Conservation (phyloP, 1,284 basidiomycete genomes). For the Boletus semigastroideus region DNA sequence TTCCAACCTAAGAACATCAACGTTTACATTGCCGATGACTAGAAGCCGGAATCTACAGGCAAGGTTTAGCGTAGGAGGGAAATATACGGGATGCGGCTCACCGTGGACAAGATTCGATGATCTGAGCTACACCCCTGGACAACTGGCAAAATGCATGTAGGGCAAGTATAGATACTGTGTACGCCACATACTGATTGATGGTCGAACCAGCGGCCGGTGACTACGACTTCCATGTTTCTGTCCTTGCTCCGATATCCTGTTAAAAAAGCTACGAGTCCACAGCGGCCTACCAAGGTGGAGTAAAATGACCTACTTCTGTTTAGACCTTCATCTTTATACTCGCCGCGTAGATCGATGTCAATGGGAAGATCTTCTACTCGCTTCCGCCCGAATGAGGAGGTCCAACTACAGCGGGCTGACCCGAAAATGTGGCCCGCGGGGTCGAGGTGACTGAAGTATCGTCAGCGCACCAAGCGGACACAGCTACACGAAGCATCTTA, state of each 20-base stretch:
- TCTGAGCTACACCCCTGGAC: not conserved
- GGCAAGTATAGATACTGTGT: not conserved
- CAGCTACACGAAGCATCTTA: not conserved
- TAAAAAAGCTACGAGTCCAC: not conserved
- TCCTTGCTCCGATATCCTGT: slow-evolving; percentile 10
- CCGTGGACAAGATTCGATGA: slow-evolving; percentile 9
- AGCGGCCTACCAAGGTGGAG: not conserved
- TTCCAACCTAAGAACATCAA: not conserved
- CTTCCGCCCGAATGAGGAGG: not conserved
- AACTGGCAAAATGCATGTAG: slow-evolving; percentile 1
- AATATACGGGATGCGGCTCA: not conserved
- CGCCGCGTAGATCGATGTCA: slow-evolving; percentile 2
- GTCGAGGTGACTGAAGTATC: slow-evolving; percentile 9
- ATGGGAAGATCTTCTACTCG: not conserved
- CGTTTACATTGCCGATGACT: slow-evolving; percentile 16
- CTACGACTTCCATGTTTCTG: slow-evolving; percentile 12
- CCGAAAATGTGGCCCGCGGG: slow-evolving; percentile 7
- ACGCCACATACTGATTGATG: slow-evolving; percentile 3
- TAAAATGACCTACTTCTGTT: slow-evolving; percentile 7
- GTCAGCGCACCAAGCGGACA: not conserved
- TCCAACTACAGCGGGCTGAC: not conserved
- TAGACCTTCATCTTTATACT: slow-evolving; percentile 2
- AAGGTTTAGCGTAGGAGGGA: not conserved
- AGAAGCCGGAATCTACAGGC: slow-evolving; percentile 16
- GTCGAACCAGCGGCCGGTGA: not conserved